Evolutionary conservation across 225 moss, liverwort and hornwort species (phyloP), one percentile per base, ranked within the genome.

Genomic region (Pseudisothecium myosuroides): DNA sequence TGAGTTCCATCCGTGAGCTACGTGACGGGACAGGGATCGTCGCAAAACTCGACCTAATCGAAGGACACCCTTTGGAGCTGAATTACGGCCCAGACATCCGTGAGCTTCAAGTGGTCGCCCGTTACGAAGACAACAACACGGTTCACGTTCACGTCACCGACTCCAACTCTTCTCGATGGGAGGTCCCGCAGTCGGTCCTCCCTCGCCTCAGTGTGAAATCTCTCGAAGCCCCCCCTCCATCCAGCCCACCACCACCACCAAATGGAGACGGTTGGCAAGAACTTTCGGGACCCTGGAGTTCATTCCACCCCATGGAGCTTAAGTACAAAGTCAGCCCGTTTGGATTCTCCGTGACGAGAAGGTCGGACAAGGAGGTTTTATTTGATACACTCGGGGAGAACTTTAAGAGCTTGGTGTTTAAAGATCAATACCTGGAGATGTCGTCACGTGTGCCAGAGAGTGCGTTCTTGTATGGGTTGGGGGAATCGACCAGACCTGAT

Each of bases 371-470:
- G 36, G 95, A 95, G 73, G 95, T 96, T 17, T 88, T 97, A 21
- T 97, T 97, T 83, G 96, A 96, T 69, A 93, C 94, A 10, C 17
- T 91, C 12, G 66, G 85, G 8, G 80, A 73, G 11, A 68, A 84
- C 11, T 94, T 94, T 31, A 92, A 94, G 32, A 93, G 91, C 47
- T 71, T 98, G 91, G 91, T 97, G 12, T 98, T 96, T 91, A 95
- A 97, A 91, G 97, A 98, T 50, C 95, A 96, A 86, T 98, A 97
- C 80, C 68, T 97, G 45, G 96, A 97, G 83, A 94, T 97, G 36
- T 96, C 97, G 2, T 90, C 97, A 13, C 69, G 72, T 21, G 90
- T 98, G 37, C 94, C 96, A 12, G 83, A 87, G 75, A 64, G 85
- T 32, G 90, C 95, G 12, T 81, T 84, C 65, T 86, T 98, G 58